Base-by-base conservation (phyloP, 768 basidiomycete species). In the Xerocomellus dryophilus region DNA sequence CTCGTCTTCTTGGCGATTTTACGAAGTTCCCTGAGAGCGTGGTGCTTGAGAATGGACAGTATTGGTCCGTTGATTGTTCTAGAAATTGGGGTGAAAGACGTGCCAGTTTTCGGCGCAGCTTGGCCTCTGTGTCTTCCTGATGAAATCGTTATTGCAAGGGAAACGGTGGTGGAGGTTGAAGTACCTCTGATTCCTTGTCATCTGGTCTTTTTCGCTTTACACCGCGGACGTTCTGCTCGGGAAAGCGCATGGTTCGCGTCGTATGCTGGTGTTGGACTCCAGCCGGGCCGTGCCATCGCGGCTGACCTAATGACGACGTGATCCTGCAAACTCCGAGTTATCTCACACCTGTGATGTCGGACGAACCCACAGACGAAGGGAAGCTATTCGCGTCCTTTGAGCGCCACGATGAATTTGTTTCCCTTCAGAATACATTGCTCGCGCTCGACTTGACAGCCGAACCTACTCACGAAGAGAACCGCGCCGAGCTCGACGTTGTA, bases 1-100 rank as follows among this genome's bases (percentile, higher is more conserved):
- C 84, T 90, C 10, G 88, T 86, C 63, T 87, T 90, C 74, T 92
- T 95, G 27, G 86, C 81, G 5, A 85, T 81, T 61, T 88, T 88
- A 58, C 80, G 79, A 9, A 89, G 79, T 59, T 88, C 86, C 66
- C 81, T 87, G 46, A 88, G 65, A 53, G 81, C 81, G 66, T 90
- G 90, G 61, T 89, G 84, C 93, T 96, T 67, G 38, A 59, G 47
- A 57, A 59, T 36, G 47, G 47, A 41, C 20, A 47, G 32, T 42
- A 39, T 61, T 59, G 47, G 59, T 51, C 42, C 27, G 29, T 38
- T 44, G 50, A 43, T 48, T 39, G 38, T 51, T 39, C 46, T 7
- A 63, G 46, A 35, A 48, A 50, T 52, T 40, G 38, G 42, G 45
- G 38, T 51, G 40, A 54, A 59, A 57, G 55, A 74, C 82, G 53